Percentiles rank a stretch among this genome's conserved stretches.
These are phyloP conservation scores for Mortierella claussenii DNA, from an alignment of 192 early-diverging fungal species.

Conservation along the genomic window DNA sequence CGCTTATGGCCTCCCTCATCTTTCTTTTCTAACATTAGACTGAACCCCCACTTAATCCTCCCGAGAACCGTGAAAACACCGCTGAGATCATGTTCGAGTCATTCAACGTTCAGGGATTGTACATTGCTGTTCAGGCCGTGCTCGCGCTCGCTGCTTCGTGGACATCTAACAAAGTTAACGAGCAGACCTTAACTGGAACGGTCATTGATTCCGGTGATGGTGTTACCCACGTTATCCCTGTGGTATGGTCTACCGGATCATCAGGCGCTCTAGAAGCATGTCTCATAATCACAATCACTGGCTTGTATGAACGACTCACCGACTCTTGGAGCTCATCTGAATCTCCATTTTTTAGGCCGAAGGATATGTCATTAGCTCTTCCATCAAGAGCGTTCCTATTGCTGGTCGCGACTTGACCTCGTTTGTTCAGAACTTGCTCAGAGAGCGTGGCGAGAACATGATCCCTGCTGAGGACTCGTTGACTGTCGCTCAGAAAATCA, in stretches of 20 bases:
- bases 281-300: neutral
- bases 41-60: constrained; percentile 97
- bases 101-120: constrained; percentile 96
- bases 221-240: constrained; percentile 99
- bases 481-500: constrained; percentile 94
- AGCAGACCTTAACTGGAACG: constrained; percentile 95
- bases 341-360: constrained; percentile 73
- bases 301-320: too few species aligned
- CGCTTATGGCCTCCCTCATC: neutral
- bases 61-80: constrained; percentile 98
- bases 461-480: constrained; percentile 98
- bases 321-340: too few species aligned
- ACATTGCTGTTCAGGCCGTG: constrained; percentile 99
- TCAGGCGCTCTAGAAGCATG: too few species aligned
- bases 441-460: constrained; percentile 93
- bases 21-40: constrained; percentile 65
- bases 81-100: constrained; percentile 99
- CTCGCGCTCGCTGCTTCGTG: constrained; percentile 96
- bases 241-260: constrained; percentile 77
- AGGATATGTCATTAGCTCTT: constrained; percentile 97
- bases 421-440: constrained; percentile 97
- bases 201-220: constrained; percentile 99
- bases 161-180: constrained; percentile 85
- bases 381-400: constrained; percentile 99
- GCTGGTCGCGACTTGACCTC: constrained; percentile 97